These are phyloP conservation scores for Inonotus hispidus DNA, from an alignment of 1,284 basidiomycete genomes.

Conservation along the genomic window DNA sequence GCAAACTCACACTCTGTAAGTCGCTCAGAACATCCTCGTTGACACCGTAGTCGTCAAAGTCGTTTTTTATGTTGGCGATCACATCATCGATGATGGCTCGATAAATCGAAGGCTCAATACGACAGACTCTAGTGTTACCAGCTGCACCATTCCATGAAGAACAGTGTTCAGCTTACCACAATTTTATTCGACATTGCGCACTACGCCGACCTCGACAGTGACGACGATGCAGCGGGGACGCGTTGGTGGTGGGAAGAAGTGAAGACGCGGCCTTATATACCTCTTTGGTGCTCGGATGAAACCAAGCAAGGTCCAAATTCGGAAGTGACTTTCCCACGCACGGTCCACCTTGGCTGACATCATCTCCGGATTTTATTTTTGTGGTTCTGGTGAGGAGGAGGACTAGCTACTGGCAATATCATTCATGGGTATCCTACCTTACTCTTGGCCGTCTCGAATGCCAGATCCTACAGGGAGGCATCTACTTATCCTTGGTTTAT, in stretches of 20 bases:
- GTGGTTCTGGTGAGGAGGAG: no score
- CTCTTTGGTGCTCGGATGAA: constrained; percentile 35
- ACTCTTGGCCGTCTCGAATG: neutral
- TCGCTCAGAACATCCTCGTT: constrained; percentile 87
- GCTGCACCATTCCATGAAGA: constrained; percentile 49
- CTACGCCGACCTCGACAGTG: constrained; percentile 26
- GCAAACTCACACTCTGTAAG: constrained; percentile 73
- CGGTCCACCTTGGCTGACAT: constrained; percentile 29
- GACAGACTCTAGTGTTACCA: constrained; percentile 49
- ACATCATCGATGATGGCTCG: constrained; percentile 97
- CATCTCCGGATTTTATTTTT: neutral
- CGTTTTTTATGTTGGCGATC: constrained; percentile 79
- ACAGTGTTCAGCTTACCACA: constrained; percentile 78
- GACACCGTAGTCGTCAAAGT: constrained; percentile 97
- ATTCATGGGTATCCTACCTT: neutral
- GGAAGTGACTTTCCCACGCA: constrained; percentile 40
- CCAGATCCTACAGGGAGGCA: constrained; percentile 20
- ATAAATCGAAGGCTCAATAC: constrained; percentile 84
- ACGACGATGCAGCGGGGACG: constrained; percentile 24
- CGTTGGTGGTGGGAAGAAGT: constrained; percentile 28
- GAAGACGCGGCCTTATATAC: constrained; percentile 42
- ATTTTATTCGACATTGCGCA: constrained; percentile 79
- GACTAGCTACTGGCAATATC: no score
- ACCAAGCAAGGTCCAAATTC: constrained; percentile 35
- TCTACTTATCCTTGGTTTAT: constrained; percentile 57